Percentiles rank a stretch among this genome's conserved stretches.
phyloP scores from a whole-genome alignment of 192 early-diverging fungal species.

The Coemansia sp. region DNA sequence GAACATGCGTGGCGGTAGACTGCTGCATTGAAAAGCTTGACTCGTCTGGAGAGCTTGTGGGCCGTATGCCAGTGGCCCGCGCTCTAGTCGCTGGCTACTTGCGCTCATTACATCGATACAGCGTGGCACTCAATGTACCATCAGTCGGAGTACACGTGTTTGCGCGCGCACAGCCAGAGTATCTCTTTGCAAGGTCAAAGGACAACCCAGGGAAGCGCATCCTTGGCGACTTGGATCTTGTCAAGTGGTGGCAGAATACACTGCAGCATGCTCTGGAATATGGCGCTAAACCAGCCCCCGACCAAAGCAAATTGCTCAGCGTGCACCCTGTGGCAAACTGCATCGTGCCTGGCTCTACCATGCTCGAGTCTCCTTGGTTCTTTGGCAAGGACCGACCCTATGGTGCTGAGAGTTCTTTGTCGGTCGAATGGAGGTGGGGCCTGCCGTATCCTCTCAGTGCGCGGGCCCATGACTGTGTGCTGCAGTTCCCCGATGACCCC shows the following conservation, averaged over 20 bases:
- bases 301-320: constrained; percentile 9
- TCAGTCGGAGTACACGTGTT: constrained; percentile 60
- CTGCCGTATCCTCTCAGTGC: constrained; percentile 19
- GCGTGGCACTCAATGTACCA: constrained; percentile 1
- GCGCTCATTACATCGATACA: constrained; percentile 28
- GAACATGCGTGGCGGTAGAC: constrained; percentile 16
- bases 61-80: constrained; percentile 24
- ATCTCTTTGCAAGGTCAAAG: constrained; percentile 74
- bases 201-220: constrained; percentile 63
- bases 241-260: constrained; percentile 76
- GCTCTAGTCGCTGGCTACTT: constrained; percentile 42
- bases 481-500: constrained; percentile 54
- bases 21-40: constrained; percentile 51
- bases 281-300: background rate
- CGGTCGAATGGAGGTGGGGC: constrained; percentile 40
- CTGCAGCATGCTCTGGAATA: constrained; percentile 19
- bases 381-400: constrained; percentile 4
- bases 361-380: constrained; percentile 19
- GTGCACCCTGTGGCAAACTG: constrained; percentile 14
- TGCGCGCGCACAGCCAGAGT: constrained; percentile 83
- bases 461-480: constrained; percentile 39
- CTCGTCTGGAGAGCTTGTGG: constrained; percentile 30
- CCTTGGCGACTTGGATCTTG: constrained; percentile 61
- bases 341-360: constrained; percentile 32
- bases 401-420: background rate